Percentiles rank a stretch among this genome's conserved stretches.
phyloP scores from a whole-genome alignment of 1,284 basidiomycete species.

The Porogramme epimiltina region DNA sequence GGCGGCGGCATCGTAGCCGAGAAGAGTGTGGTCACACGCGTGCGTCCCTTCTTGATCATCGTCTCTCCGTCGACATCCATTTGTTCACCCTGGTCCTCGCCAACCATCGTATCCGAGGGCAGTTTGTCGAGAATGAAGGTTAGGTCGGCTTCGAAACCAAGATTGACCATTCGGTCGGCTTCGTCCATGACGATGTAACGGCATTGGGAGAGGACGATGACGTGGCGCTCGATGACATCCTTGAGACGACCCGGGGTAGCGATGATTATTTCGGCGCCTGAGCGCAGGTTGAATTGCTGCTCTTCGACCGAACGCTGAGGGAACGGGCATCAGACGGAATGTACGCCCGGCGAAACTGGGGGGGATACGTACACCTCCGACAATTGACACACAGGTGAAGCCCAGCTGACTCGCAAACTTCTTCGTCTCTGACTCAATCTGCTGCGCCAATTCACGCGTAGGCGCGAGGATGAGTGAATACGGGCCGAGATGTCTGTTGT shows the following conservation, averaged over 20 bases:
- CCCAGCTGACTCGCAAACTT: conserved; percentile 91
- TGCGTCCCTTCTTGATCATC: conserved; percentile 73
- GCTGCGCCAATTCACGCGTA: conserved; percentile 96
- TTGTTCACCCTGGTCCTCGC: conserved; percentile 67
- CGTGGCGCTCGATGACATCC: conserved; percentile 95
- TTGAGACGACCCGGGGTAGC: conserved; percentile 97
- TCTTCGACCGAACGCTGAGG: conserved; percentile 85
- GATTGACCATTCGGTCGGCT: conserved; percentile 97
- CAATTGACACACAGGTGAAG: conserved; percentile 94
- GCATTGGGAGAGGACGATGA: conserved; percentile 94
- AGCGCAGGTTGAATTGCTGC: conserved; percentile 93
- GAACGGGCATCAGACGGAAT: conserved; percentile 10
- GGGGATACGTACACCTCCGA: conserved; percentile 79
- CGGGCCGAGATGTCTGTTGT: conserved; percentile 91
- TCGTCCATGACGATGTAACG: conserved; percentile 99
- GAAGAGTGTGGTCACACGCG: conserved; percentile 90
- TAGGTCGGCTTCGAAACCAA: conserved; percentile 94
- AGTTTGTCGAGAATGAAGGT: conserved; percentile 95
- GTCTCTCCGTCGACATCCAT: conserved; percentile 71
- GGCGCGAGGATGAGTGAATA: conserved; percentile 94
- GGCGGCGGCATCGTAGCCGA: conserved; percentile 98
- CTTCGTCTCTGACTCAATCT: conserved; percentile 91
- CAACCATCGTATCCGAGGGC: conserved; percentile 84
- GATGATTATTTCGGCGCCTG: conserved; percentile 97
- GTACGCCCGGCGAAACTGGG: conserved; percentile 6